These are phyloP conservation scores for Pyrenochaeta sp. DNA, from an alignment of 2,329 filamentous ascomycete species.

Conservation along the genomic window DNA sequence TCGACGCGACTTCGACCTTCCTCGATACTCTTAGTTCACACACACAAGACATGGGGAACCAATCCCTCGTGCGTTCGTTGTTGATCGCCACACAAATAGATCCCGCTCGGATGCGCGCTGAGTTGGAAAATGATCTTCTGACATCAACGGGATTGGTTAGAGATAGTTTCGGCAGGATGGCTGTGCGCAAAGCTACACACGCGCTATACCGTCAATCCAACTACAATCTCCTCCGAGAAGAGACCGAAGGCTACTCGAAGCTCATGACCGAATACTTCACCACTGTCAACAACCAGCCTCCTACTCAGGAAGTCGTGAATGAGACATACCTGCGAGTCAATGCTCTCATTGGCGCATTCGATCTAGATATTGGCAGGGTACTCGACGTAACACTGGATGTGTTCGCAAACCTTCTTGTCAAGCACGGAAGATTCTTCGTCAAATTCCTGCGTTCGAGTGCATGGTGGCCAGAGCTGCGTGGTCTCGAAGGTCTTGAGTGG, in stretches of 20 bases:
- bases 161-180: constrained; percentile 81
- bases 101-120: constrained; percentile 74
- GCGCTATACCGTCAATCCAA: constrained; percentile 94
- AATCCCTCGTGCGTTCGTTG: constrained; percentile 68
- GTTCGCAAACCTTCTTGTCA: constrained; percentile 90
- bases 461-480: constrained; percentile 86
- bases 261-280: constrained; percentile 95
- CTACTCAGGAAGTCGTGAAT: constrained; percentile 77
- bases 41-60: constrained; percentile 72
- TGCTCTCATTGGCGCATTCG: constrained; percentile 94
- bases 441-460: constrained; percentile 90
- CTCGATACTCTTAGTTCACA: constrained; percentile 84
- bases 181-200: constrained; percentile 90
- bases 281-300: constrained; percentile 76
- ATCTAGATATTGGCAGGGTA: constrained; percentile 92
- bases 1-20: constrained; percentile 68
- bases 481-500: constrained; percentile 58
- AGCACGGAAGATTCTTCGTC: constrained; percentile 92
- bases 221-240: constrained; percentile 93
- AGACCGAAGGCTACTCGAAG: constrained; percentile 96
- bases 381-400: constrained; percentile 95
- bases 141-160: constrained; percentile 81
- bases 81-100: constrained; percentile 76
- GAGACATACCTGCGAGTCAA: constrained; percentile 92
- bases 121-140: constrained; percentile 81